Percentiles rank a stretch among this genome's conserved stretches.
These are phyloP conservation scores for Tetrapisispora nanseiensis DNA, from an alignment of 805 yeast species.

Conservation along the genomic window DNA sequence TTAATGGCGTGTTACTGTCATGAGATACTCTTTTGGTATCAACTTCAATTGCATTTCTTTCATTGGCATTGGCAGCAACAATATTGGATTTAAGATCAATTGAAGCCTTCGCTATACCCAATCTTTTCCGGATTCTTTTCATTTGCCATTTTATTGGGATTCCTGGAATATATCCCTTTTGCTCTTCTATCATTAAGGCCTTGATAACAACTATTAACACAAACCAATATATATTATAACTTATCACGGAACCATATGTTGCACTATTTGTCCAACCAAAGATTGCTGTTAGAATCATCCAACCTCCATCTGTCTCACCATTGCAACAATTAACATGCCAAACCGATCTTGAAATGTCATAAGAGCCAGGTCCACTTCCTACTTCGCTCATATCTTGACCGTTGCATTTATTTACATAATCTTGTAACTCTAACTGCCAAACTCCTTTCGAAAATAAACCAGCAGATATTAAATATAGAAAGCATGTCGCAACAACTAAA, in stretches of 20 bases:
- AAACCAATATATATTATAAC: slow-evolving; percentile 67
- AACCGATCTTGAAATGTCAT: slow-evolving; percentile 64
- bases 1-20: slow-evolving; percentile 21
- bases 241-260: slow-evolving; percentile 73
- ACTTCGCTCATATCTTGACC: slow-evolving; percentile 82
- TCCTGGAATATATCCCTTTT: slow-evolving; percentile 47
- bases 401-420: slow-evolving; percentile 58
- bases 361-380: slow-evolving; percentile 91
- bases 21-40: slow-evolving; percentile 13
- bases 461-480: slow-evolving; percentile 75
- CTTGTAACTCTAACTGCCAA: slow-evolving; percentile 81
- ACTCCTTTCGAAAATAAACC: slow-evolving; percentile 81
- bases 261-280: slow-evolving; percentile 94
- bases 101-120: slow-evolving; percentile 23
- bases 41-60: background rate
- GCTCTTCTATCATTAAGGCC: slow-evolving; percentile 43
- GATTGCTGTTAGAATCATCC: slow-evolving; percentile 85
- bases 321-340: slow-evolving; percentile 97
- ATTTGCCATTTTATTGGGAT: slow-evolving; percentile 56
- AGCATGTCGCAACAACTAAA: slow-evolving; percentile 64
- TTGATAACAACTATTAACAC: slow-evolving; percentile 36
- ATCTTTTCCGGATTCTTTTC: slow-evolving; percentile 38
- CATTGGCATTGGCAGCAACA: background rate
- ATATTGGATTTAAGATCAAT: slow-evolving; percentile 12
- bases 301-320: slow-evolving; percentile 82